Evolutionary conservation across 2,329 filamentous ascomycete genomes (phyloP).

Genomic region (Monilinia fructigena): DNA sequence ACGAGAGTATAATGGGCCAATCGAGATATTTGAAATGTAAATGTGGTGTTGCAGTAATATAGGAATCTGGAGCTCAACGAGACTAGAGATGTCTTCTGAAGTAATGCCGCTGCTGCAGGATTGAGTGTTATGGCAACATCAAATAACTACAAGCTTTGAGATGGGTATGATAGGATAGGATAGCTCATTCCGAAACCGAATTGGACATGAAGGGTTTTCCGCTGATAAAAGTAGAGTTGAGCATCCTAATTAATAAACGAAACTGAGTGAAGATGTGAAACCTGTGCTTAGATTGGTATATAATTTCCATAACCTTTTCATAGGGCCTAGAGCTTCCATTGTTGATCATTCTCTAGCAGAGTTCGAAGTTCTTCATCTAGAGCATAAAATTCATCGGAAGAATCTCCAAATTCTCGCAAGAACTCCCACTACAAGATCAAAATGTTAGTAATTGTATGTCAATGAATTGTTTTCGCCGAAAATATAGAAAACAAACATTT

Average conservation of each 20-base stretch:
- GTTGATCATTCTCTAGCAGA: conserved; percentile 30
- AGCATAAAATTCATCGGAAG: conserved; percentile 37
- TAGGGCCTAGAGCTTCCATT: conserved; percentile 21
- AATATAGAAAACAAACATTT: too few species aligned
- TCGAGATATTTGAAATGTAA: conserved; percentile 12
- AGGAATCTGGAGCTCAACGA: too few species aligned
- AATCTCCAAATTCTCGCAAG: conserved; percentile 36
- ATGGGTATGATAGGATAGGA: not conserved
- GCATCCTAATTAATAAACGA: not conserved
- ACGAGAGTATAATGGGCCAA: conserved; percentile 36
- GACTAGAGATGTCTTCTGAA: too few species aligned
- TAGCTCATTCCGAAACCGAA: not conserved
- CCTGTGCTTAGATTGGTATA: not conserved
- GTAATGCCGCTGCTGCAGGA: not conserved
- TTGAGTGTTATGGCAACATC: not conserved
- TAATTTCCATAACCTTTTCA: not conserved
- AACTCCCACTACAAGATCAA: conserved; percentile 31
- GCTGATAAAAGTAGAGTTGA: not conserved
- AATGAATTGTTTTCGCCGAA: too few species aligned
- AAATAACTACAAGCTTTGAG: not conserved
- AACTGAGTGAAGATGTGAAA: not conserved
- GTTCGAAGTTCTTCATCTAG: conserved; percentile 37
- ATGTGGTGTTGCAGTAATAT: not conserved
- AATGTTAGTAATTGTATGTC: too few species aligned
- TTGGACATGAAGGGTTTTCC: not conserved